Base-by-base conservation (phyloP, 1,284 basidiomycete species). In the Ceratorhiza oryzae-sativae region DNA sequence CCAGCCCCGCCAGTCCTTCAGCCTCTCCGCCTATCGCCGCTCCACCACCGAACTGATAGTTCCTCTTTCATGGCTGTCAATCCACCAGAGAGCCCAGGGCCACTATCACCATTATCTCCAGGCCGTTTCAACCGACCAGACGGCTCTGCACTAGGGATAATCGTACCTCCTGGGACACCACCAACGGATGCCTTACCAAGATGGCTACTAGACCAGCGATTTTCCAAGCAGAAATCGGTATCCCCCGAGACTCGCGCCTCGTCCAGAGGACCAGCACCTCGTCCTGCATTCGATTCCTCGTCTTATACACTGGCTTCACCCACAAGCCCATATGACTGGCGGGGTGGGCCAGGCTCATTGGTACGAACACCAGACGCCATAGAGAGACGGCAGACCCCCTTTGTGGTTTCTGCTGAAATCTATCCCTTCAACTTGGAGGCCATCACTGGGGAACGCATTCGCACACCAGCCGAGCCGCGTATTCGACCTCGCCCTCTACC, bases 91-190 rank as follows among this genome's bases (percentile, higher is more conserved):
- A 71, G 67, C 34, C 67, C 67, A 2, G 10, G 20, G 18, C 67
- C 55, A 25, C 42, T 59, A 49, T 71, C 67, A n/a, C 67, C 67
- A 45, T 42, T 60, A 23, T 71, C 67, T 6, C 56, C 67, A 48
- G 34, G 15, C 20, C 56, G 56, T 68, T 56, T 56, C 48, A 45
- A 20, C 23, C 55, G 56, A 34, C 20, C 55, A 36, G 67, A 71
- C 23, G 67, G 67, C n/a, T 71, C 67, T 23, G 67, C 55, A 0
- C 45, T 71, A 34, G 67, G 67, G 9, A 71, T 71, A 3, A 71
- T 71, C n/a, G 67, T 71, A 8, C 56, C 67, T 15, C 67, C 67
- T 23, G 56, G 67, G 2, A 71, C 67, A 15, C 67, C 67, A 45
- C 67, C 55, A 20, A 56, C 55, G 9, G 67, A 71, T 23, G 46